Percentiles rank a stretch among this genome's conserved stretches.
These are phyloP conservation scores for Papilionanthe hybrid DNA, from an alignment of 116 monocot genomes.

Conservation along the genomic window DNA sequence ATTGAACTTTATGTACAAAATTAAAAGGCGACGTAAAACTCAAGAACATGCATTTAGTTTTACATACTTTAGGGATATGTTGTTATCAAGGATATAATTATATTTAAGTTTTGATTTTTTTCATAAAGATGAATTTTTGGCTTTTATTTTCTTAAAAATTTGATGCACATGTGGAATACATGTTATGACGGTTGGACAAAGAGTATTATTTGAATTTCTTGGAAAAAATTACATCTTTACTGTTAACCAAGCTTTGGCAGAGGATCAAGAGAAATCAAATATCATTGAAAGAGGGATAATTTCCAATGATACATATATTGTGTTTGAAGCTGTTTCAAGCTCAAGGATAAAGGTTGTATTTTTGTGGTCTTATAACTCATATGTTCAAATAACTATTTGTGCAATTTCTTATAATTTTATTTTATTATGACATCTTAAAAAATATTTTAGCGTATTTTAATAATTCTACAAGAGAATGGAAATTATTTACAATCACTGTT, in stretches of 20 bases:
- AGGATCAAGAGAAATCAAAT: conserved; percentile 63
- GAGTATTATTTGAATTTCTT: conserved; percentile 73
- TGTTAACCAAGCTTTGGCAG: conserved; percentile 79
- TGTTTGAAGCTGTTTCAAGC: conserved; percentile 84
- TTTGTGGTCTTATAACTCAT: background rate
- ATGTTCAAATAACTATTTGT: background rate
- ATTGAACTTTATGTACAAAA: background rate
- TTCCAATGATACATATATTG: conserved; percentile 70
- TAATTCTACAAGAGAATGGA: background rate
- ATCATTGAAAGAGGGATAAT: conserved; percentile 70
- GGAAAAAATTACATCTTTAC: conserved; percentile 87
- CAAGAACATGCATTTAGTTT: background rate
- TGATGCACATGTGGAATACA: conserved; percentile 30
- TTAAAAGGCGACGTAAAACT: background rate
- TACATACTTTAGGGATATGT: background rate
- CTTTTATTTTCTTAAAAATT: background rate
- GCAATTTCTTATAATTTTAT: background rate
- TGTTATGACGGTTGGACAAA: conserved; percentile 90
- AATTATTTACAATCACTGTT: background rate
- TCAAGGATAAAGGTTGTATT: conserved; percentile 92
- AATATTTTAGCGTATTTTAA: conserved; percentile 1
- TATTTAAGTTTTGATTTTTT: background rate
- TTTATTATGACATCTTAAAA: background rate
- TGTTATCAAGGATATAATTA: background rate
- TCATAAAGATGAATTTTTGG: background rate